These are phyloP conservation scores for Kazachstania psychrophila DNA, from an alignment of 805 yeast species.

Conservation along the genomic window DNA sequence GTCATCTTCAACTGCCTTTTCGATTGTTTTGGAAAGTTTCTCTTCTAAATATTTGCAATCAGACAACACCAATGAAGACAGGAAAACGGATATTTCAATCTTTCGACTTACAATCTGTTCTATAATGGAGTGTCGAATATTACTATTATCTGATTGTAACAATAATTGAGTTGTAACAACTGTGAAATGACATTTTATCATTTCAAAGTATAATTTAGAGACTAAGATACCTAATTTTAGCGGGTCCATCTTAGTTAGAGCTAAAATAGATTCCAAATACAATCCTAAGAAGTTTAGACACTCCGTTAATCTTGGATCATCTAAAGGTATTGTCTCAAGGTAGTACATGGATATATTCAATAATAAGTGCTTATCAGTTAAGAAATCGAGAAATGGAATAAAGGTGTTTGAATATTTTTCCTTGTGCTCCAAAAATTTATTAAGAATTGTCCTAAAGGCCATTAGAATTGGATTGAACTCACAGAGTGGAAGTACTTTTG, in stretches of 20 bases:
- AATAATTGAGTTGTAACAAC: slow-evolving; percentile 10
- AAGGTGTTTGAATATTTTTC: slow-evolving; percentile 5
- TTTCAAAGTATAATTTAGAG: slow-evolving; percentile 7
- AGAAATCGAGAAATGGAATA: slow-evolving; percentile 7
- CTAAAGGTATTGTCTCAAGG: slow-evolving; percentile 3
- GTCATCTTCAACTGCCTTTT: slow-evolving; percentile 3
- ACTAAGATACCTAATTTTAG: slow-evolving; percentile 9
- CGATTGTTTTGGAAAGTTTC: slow-evolving; percentile 1
- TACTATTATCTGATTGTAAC: slow-evolving; percentile 7
- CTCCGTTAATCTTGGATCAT: slow-evolving; percentile 3
- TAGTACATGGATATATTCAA: slow-evolving; percentile 5
- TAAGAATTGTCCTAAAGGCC: slow-evolving; percentile 8
- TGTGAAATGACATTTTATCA: slow-evolving; percentile 10
- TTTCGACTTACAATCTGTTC: slow-evolving; percentile 11
- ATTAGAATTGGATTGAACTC: slow-evolving; percentile 7
- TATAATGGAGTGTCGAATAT: slow-evolving; percentile 6
- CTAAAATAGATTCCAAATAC: not conserved
- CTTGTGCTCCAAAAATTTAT: slow-evolving; percentile 7
- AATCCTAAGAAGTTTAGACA: slow-evolving; percentile 4
- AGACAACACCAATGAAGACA: slow-evolving; percentile 8
- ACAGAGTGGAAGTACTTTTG: slow-evolving; percentile 7
- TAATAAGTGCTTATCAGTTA: slow-evolving; percentile 2
- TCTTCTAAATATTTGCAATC: slow-evolving; percentile 10
- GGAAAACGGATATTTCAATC: slow-evolving; percentile 6
- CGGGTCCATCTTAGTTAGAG: slow-evolving; percentile 5